Conservation (phyloP, 1,284 basidiomycete genomes). For the Ustilago esculenta region DNA sequence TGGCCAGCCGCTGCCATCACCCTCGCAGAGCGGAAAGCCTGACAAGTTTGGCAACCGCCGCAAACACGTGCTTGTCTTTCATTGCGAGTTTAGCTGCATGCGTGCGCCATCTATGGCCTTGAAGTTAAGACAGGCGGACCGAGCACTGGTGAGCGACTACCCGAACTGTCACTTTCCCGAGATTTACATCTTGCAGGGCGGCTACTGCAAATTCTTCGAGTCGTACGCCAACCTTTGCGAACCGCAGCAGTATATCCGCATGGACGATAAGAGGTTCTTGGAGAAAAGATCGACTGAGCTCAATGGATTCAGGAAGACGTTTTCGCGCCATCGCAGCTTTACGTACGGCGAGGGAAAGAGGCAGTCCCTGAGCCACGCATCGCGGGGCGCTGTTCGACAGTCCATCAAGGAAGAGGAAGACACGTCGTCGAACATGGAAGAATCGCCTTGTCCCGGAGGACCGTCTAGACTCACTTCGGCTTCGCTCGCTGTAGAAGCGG, state of each 20-base stretch:
- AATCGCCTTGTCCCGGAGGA: constrained; percentile 33
- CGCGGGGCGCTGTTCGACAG: not conserved
- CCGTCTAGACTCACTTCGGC: not conserved
- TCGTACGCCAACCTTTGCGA: constrained; percentile 77
- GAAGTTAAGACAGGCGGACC: constrained; percentile 87
- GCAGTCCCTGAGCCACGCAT: constrained; percentile 2
- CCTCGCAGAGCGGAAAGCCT: constrained; percentile 77
- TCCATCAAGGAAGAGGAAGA: constrained; percentile 50
- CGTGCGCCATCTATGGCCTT: constrained; percentile 97
- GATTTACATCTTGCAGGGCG: constrained; percentile 94
- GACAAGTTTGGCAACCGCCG: constrained; percentile 69
- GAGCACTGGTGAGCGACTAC: constrained; percentile 84
- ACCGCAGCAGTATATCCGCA: constrained; percentile 83
- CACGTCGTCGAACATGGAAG: constrained; percentile 24
- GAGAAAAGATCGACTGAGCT: constrained; percentile 83
- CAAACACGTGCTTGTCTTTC: constrained; percentile 91
- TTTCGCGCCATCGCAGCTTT: constrained; percentile 65
- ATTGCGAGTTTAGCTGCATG: constrained; percentile 97
- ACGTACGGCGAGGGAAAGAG: constrained; percentile 57
- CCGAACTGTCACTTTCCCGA: constrained; percentile 95
- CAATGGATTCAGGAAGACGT: constrained; percentile 84
- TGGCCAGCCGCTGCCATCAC: constrained; percentile 48
- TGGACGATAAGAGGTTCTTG: constrained; percentile 90
- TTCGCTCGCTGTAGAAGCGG: not conserved
- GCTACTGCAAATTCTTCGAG: constrained; percentile 88